Conservation (phyloP, 2,329 filamentous ascomycete genomes). For the Xylariaceae sp. region DNA sequence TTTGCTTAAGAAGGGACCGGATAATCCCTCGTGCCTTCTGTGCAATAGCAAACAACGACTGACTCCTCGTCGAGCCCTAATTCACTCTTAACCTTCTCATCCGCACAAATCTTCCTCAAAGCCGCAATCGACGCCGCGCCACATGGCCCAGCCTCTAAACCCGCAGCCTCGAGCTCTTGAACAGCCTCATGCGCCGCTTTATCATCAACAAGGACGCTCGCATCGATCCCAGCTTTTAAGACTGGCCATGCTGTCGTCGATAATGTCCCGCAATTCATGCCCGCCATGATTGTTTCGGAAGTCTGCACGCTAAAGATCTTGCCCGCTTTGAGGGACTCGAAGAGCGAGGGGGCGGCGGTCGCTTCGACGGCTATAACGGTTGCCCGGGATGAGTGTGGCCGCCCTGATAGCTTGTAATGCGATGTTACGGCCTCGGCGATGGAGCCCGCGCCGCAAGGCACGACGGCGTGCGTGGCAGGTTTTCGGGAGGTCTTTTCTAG, state of each 20-base stretch:
- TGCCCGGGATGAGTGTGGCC: slow-evolving; percentile 21
- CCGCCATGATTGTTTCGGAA: slow-evolving; percentile 65
- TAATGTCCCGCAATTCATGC: slow-evolving; percentile 68
- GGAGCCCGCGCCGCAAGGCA: slow-evolving; percentile 69
- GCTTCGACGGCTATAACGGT: slow-evolving; percentile 67
- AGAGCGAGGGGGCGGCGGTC: slow-evolving; percentile 58
- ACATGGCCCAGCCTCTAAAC: slow-evolving; percentile 30
- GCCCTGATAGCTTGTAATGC: slow-evolving; percentile 48
- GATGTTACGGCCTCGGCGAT: slow-evolving; percentile 65
- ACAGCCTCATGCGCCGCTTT: slow-evolving; percentile 58
- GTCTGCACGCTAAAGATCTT: slow-evolving; percentile 49
- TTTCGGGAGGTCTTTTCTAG: slow-evolving; percentile 33
- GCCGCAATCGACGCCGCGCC: slow-evolving; percentile 47
- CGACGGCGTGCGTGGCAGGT: slow-evolving; percentile 50
- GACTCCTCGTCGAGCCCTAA: slow-evolving; percentile 44
- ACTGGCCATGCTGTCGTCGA: slow-evolving; percentile 63
- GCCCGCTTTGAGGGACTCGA: slow-evolving; percentile 48
- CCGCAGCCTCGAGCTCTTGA: slow-evolving; percentile 42
- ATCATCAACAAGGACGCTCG: slow-evolving; percentile 57
- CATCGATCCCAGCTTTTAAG: slow-evolving; percentile 55
- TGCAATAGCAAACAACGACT: slow-evolving; percentile 62
- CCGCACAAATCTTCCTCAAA: slow-evolving; percentile 44
- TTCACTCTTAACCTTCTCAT: slow-evolving; percentile 27
- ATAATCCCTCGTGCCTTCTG: slow-evolving; percentile 59
- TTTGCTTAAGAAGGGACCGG: slow-evolving; percentile 29